Evolutionary conservation across 148 eudicot genomes (phyloP).

Genomic region (Vaccinium macrocarpon): DNA sequence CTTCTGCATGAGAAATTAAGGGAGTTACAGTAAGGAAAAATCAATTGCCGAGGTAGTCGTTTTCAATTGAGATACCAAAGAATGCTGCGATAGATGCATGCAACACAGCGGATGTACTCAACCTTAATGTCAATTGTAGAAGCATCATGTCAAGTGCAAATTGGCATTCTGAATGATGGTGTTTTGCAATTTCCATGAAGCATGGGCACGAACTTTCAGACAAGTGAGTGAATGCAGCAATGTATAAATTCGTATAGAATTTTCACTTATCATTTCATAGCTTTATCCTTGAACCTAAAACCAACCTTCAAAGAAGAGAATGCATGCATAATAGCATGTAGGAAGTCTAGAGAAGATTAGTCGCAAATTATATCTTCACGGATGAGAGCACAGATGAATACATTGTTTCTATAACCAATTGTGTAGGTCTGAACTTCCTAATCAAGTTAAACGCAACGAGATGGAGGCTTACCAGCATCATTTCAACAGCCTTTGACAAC

Average conservation of each 20-base stretch:
- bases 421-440: neutral
- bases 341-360: neutral
- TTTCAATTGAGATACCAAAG: neutral
- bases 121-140: neutral
- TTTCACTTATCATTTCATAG: neutral
- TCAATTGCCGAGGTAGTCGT: neutral
- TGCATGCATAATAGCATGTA: neutral
- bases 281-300: neutral
- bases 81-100: neutral
- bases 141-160: neutral
- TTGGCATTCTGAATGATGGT: neutral
- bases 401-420: neutral
- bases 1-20: neutral
- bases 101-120: neutral
- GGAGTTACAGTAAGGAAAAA: neutral
- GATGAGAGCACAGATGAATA: neutral
- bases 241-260: neutral
- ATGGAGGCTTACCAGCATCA: conserved; percentile 70
- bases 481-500: conserved; percentile 66
- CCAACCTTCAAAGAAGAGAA: neutral
- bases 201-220: neutral
- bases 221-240: neutral
- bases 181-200: neutral
- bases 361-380: neutral
- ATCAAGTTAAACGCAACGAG: neutral